These are phyloP conservation scores for Yarrowia osloensis DNA, from an alignment of 805 yeast genomes.

Conservation along the genomic window DNA sequence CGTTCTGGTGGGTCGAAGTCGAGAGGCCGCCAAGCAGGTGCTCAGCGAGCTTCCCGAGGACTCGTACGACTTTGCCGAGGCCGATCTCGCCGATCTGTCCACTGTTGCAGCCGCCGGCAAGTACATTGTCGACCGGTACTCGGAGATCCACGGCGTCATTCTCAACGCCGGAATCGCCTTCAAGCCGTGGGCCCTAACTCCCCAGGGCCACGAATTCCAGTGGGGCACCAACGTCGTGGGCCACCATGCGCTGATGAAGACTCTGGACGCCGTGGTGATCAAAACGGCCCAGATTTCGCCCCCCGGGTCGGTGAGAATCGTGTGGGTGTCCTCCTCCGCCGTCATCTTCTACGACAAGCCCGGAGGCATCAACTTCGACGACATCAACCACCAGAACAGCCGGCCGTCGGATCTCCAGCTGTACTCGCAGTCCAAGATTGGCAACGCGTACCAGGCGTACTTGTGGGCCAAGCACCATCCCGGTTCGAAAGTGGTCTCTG, in stretches of 20 bases:
- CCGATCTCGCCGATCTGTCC: not conserved
- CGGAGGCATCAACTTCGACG: constrained; percentile 45
- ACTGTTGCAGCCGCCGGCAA: not conserved
- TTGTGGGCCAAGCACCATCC: constrained; percentile 45
- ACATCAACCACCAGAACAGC: constrained; percentile 39
- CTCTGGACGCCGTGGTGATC: constrained; percentile 45
- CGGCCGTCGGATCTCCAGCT: constrained; percentile 24
- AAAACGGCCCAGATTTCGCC: constrained; percentile 41
- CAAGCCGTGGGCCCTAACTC: constrained; percentile 44
- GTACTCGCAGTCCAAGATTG: constrained; percentile 52
- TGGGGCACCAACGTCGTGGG: constrained; percentile 54
- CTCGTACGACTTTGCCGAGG: not conserved
- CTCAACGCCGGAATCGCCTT: constrained; percentile 52
- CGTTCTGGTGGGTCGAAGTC: not conserved
- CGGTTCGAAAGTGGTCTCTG: constrained; percentile 41
- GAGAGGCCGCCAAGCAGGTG: not conserved
- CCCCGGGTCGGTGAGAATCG: constrained; percentile 45
- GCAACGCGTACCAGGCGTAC: constrained; percentile 44
- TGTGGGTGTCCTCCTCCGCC: constrained; percentile 51
- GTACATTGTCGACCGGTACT: not conserved
- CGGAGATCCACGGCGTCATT: constrained; percentile 34
- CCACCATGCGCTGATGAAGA: constrained; percentile 48
- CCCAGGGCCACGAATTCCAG: constrained; percentile 51
- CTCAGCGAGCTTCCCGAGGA: not conserved
- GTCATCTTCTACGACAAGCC: constrained; percentile 40